These are phyloP conservation scores for Fistulifera solaris DNA, from an alignment of 108 stramenopile species.

Conservation along the genomic window DNA sequence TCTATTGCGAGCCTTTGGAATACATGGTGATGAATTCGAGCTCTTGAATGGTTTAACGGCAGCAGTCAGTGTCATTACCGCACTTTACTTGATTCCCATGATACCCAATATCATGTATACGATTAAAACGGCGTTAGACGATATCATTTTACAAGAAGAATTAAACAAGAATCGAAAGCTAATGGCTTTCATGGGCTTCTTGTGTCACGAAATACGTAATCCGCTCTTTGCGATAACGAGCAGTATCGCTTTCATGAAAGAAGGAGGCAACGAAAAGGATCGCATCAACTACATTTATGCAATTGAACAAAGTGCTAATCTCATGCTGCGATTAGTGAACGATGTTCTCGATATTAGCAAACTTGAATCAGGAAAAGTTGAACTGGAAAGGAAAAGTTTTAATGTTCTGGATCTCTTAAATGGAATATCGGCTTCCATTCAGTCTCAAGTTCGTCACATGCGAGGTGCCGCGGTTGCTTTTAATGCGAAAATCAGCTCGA, in stretches of 20 bases:
- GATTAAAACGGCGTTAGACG: conserved; percentile 7
- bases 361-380: conserved; percentile 28
- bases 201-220: conserved; percentile 34
- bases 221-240: conserved; percentile 25
- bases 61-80: conserved; percentile 26
- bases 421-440: conserved; percentile 6
- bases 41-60: conserved; percentile 29
- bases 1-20: conserved; percentile 24
- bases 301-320: conserved; percentile 15
- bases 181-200: conserved; percentile 30
- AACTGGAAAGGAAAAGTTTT: conserved; percentile 20
- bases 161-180: conserved; percentile 10
- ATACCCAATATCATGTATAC: conserved; percentile 20
- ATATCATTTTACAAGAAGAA: conserved; percentile 13
- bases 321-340: conserved; percentile 29
- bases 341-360: conserved; percentile 31
- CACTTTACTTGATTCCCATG: conserved; percentile 34
- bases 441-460: conserved; percentile 7
- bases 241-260: conserved; percentile 13
- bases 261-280: conserved; percentile 4
- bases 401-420: conserved; percentile 14
- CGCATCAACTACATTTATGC: conserved; percentile 1
- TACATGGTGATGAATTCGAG: too few relatives aligned
- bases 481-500: conserved; percentile 1
- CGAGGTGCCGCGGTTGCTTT: conserved; percentile 6